Evolutionary conservation across 2,329 filamentous ascomycete genomes (phyloP), one percentile per base, ranked within the genome.

Genomic region (Cercospora sp.): DNA sequence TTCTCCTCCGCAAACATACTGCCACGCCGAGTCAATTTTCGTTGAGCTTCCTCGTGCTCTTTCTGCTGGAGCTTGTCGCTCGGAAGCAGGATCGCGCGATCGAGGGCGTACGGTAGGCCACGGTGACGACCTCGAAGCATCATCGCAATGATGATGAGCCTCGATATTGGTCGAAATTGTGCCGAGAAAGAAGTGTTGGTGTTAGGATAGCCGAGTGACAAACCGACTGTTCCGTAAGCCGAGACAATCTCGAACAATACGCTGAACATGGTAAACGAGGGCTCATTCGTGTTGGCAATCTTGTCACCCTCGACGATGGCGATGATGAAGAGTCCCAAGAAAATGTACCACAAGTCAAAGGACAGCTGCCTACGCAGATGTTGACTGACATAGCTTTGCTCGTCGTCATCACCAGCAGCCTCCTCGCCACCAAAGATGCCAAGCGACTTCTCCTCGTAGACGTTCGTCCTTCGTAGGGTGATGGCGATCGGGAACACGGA

Each of bases 301-400:
- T 89, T 87, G 7, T 75, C 66, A 3, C 93, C 94, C 81, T 99
- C 96, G 31, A 91, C 89, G 74, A 99, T 97, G 69, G 91, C 86
- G 75, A 99, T 91, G 77, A 98, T 87, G 81, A 99, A 99, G 73
- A 96, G 88, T 0, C 95, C 95, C 23, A 98, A 79, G 77, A 96
- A 97, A 67, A 99, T 91, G 75, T 93, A 99, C 95, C 95, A 99
- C 79, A 99, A 80, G 80, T 99, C 95, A 81, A 99, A 99, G 64
- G 93, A 96, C 39, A 99, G 86, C 80, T 99, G 95, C 58, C 91
- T 89, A 42, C 95, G 91, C 78, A 99, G 86, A 87, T 99, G 95
- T 62, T 92, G 90, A 2, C 93, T 92, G 62, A 99, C 90, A 74
- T 97, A 98, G 69, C 90, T 94, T 55, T 92, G 87, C 53, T 90